Percentiles rank a stretch among this genome's conserved stretches.
phyloP scores from a whole-genome alignment of 305 asterid species.

The Solanum hybrid region DNA sequence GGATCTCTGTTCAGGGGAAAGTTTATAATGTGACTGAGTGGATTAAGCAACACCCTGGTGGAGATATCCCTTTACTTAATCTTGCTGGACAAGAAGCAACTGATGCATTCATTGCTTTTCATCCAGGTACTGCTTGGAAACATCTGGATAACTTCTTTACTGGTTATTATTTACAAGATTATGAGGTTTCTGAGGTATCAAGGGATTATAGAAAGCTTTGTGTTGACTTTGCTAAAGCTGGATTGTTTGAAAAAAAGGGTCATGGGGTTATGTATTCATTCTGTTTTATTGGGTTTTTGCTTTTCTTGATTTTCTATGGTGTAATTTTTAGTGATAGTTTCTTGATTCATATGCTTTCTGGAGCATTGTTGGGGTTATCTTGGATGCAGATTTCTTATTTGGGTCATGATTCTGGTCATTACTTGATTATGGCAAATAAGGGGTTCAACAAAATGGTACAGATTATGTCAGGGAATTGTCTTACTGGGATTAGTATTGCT shows the following conservation, averaged over 20 bases:
- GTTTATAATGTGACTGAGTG: slow-evolving; percentile 28
- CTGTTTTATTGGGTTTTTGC: background rate
- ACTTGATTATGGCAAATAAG: slow-evolving; percentile 36
- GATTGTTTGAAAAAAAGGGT: slow-evolving; percentile 33
- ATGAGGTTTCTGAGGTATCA: slow-evolving; percentile 30
- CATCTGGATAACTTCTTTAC: slow-evolving; percentile 28
- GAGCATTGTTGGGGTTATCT: slow-evolving; percentile 40
- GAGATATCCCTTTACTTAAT: slow-evolving; percentile 22
- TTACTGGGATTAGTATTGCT: slow-evolving; percentile 69
- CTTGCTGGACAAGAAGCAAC: slow-evolving; percentile 21
- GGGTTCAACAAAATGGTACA: slow-evolving; percentile 38
- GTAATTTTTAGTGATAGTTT: slow-evolving; percentile 21
- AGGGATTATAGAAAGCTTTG: slow-evolving; percentile 25
- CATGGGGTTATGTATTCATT: slow-evolving; percentile 30
- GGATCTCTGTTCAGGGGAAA: slow-evolving; percentile 30
- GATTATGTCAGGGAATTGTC: slow-evolving; percentile 45
- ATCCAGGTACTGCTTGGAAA: slow-evolving; percentile 37
- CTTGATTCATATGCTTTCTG: slow-evolving; percentile 33
- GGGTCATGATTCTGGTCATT: slow-evolving; percentile 73
- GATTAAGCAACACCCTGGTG: slow-evolving; percentile 36
- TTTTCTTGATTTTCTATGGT: slow-evolving; percentile 21
- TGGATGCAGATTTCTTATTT: slow-evolving; percentile 68
- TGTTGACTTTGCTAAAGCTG: slow-evolving; percentile 25
- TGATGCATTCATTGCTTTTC: slow-evolving; percentile 16
- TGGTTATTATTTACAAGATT: slow-evolving; percentile 26